phyloP scores from a whole-genome alignment of 176 grass and related monocot species.

The Oryza longistaminata region DNA sequence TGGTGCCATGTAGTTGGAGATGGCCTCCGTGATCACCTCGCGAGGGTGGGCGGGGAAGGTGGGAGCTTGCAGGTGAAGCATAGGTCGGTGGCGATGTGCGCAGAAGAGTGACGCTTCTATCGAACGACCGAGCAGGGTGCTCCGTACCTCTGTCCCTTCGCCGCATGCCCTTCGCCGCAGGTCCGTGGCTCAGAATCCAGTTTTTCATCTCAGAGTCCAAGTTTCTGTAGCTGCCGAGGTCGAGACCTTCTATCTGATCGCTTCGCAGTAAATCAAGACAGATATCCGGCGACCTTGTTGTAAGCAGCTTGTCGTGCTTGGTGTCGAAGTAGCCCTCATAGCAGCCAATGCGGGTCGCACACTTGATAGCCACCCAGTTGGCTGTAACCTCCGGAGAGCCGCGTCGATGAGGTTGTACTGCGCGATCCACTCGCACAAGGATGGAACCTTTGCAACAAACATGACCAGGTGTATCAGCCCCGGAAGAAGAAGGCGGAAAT shows the following conservation, averaged over 20 bases:
- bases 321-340: too few relatives aligned
- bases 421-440: background rate
- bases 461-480: fast-evolving
- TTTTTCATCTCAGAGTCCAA: background rate
- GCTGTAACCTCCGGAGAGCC: background rate
- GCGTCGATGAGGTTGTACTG: background rate
- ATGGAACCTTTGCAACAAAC: fast-evolving
- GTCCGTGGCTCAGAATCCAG: too few relatives aligned
- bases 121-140: too few relatives aligned
- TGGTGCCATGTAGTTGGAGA: constrained; percentile 12
- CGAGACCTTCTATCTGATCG: background rate
- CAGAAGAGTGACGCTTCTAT: background rate
- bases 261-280: too few relatives aligned
- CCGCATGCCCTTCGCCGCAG: too few relatives aligned
- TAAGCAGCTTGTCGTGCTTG: too few relatives aligned
- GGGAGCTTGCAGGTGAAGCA: background rate
- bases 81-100: constrained; percentile 13
- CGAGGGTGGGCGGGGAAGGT: too few relatives aligned
- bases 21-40: background rate
- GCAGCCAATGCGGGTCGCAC: too few relatives aligned
- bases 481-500: background rate
- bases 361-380: too few relatives aligned
- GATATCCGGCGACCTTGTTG: too few relatives aligned
- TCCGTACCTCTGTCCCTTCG: too few relatives aligned
- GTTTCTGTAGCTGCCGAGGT: background rate